Base-by-base conservation (phyloP, 164 flowering plant species). In the grape (Vitis vinifera) region DNA sequence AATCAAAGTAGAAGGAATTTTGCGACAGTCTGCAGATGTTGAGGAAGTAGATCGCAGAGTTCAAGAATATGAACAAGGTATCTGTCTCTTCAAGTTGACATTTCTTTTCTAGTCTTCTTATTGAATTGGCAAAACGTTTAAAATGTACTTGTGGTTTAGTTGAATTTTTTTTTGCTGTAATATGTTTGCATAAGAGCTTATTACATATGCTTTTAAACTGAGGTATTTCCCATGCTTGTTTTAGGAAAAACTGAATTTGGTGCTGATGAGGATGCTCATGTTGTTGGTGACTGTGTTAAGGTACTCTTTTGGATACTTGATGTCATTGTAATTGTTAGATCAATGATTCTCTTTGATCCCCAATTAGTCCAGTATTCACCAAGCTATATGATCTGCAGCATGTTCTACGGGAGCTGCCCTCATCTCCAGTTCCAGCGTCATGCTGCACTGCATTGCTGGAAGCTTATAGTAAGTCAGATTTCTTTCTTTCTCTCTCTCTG, bases 361-460 rank as follows among this genome's bases (percentile, higher is more conserved):
- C 19, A 37, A 16, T 52, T 50, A 9, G 23, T 58, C 27, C 44
- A 11, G 55, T 63, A 53, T 17, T 66, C 59, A 57, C 17, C 44
- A 19, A 48, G 16, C 12, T 59, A 14, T 79, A 66, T 80, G 29
- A 55, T 74, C 47, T 79, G 69, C 86, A 96, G 99, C 97, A 92
- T 86, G 92, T 96, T 69, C 91, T 96, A 56, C 87, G 99, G 73
- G 98, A 96, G 77, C 87, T 96, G n/a, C 99, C 99, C n/a, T 93
- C 99, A 6, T 96, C 99, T 68, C 99, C 99, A 14, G 99, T 96
- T 78, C 95, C 99, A 53, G 97, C 97, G 52, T 92, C 99, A 53
- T 96, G 99, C 79, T 96, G 99, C 82, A 91, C 97, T 79, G 95
- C 97, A 10, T 79, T 96, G 81, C 81, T 96, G 66, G 99, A 93